A percentile compares a stretch with the other conserved stretches of the same genome.
Evolutionary conservation across 768 basidiomycete genomes (phyloP).

Genomic region (Candolleomyces eurysporus): DNA sequence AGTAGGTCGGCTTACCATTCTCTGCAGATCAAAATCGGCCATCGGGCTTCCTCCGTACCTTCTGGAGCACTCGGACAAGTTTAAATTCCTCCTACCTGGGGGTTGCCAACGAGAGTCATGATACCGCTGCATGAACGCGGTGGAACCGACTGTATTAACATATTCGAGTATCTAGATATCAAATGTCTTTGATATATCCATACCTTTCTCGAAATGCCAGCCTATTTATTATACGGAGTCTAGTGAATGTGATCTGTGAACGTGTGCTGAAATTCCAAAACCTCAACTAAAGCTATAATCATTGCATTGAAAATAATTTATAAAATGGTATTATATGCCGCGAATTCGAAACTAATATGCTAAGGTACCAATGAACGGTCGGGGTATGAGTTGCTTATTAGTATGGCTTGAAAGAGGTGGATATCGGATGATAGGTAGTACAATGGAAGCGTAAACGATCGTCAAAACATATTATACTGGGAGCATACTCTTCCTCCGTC

Average conservation of each 20-base stretch:
- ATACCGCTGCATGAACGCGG: background rate
- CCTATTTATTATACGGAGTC: too few relatives aligned
- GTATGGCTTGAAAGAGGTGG: background rate
- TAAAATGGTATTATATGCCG: background rate
- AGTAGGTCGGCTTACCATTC: background rate
- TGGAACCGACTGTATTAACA: background rate
- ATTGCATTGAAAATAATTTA: background rate
- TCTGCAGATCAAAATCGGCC: slow-evolving; percentile 38
- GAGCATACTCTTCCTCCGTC: slow-evolving; percentile 44
- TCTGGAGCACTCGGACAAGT: slow-evolving; percentile 47
- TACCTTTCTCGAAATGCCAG: too few relatives aligned
- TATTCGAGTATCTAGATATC: background rate
- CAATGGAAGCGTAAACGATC: background rate
- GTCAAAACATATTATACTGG: background rate
- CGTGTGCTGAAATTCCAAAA: background rate
- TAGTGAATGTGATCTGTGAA: background rate
- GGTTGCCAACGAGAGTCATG: slow-evolving; percentile 42
- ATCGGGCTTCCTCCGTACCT: slow-evolving; percentile 53
- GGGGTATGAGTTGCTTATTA: background rate
- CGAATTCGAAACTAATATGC: background rate
- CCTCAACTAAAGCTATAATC: background rate
- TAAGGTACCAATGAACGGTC: too few relatives aligned
- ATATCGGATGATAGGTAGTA: background rate
- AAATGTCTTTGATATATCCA: background rate
- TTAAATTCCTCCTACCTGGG: slow-evolving; percentile 54